Evolutionary conservation across 225 moss, liverwort and hornwort species (phyloP), one percentile per base, ranked within the genome.

Genomic region (Bryoerythrophyllum caledonicum): DNA sequence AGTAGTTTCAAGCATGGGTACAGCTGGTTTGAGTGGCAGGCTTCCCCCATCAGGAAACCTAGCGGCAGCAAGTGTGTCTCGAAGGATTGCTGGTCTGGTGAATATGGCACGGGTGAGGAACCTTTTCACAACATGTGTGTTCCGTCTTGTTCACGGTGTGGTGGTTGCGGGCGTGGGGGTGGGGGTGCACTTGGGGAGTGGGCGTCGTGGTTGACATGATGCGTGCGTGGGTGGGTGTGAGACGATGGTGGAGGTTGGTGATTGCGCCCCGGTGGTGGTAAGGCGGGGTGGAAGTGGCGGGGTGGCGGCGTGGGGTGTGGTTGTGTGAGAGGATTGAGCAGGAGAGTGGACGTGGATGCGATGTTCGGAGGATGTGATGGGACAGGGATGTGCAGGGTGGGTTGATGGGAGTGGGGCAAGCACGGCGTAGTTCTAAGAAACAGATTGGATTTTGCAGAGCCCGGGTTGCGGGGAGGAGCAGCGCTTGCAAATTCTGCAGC

Each of bases 11-110:
- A 86, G 88, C 81, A 87, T 91, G 76, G 86, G 85, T 60, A 63
- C 85, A 51, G 85, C 81, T 43, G 77, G 91, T 79, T 78, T 90
- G 55, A 85, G 90, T 44, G 88, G 78, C 76, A 88, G 90, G 88
- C 82, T 89, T 63, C 86, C 91, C 65, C 91, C 84, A 27, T 85
- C 88, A 61, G 91, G 90, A 76, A 85, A 71, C 86, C 82, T 85
- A 57, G 74, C 87, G 67, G 83, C 75, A 74, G 72, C 86, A 80
- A 83, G 53, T 62, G 44, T 71, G 79, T 83, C 83, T 62, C 72
- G 76, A 35, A 80, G 76, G 68, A 73, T 80, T 16, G 57, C 37
- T 27, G 46, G 27, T 73, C 55, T 80, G 76, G 57, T 83, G 72
- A 76, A 81, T 69, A 62, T 91, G 71, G 79, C 86, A 62, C 88